Base-by-base conservation (phyloP, 805 yeast species). In the Clavispora fructus region DNA sequence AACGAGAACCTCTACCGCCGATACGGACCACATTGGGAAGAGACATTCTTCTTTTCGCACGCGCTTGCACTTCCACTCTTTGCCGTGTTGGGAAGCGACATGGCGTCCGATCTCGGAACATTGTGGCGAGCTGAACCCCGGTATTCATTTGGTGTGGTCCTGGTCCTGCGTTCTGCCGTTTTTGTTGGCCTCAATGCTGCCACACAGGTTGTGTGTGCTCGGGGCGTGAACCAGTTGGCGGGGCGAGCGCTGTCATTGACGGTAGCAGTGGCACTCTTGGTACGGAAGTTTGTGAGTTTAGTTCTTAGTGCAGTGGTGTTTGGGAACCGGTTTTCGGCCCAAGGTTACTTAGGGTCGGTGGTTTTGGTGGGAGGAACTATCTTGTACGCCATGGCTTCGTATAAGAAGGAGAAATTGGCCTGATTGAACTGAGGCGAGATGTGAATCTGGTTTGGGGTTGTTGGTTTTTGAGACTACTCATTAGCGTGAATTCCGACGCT, bases 221-320 rank as follows among this genome's bases (percentile, higher is more conserved):
- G 77, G 11, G 90, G 92, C 5, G 92, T 85, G 11, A 83, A 82
- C 56, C 69, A 69, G 55, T 64, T 86, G 23, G 80, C 83, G 0
- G 78, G 84, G 16, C 60, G 60, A 7, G 73, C 83, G 1, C 69
- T 77, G n/a, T 84, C 91, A 0, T 59, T 86, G 38, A 81, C 87
- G 0, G 77, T 85, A 2, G 74, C 82, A 0, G 77, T 86, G 11
- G 77, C 82, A 0, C 65, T 85, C 25, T 68, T 82, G 31, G 60
- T 84, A 10, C 71, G 94, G 41, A 83, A 85, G 60, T 78, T 85
- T 48, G 61, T 74, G 9, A 81, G 87, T 46, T 64, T 87, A 48
- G 43, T 79, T 31, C 52, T 86, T 19, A 82, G 88, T 46, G 68
- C 82, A 45, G 54, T 63, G 31, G 37, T 82, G 3, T 85, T 83